phyloP scores from a whole-genome alignment of 2,329 filamentous ascomycete genomes.

The Sclerotinia minor region DNA sequence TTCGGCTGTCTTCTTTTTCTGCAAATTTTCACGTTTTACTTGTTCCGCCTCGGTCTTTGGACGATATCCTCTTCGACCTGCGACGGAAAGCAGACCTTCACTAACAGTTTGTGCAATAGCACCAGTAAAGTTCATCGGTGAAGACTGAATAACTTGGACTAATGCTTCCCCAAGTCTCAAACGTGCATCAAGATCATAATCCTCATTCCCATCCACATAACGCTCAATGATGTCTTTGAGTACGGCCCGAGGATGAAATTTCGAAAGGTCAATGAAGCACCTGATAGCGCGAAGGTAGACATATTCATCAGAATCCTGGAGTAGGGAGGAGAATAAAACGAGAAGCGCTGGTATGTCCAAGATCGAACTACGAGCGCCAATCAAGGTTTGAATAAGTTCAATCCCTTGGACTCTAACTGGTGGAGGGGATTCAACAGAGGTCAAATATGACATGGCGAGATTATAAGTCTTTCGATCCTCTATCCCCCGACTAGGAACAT shows the following conservation, averaged over 20 bases:
- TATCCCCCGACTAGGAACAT: slow-evolving; percentile 48
- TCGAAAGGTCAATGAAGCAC: slow-evolving; percentile 59
- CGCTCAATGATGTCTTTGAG: slow-evolving; percentile 63
- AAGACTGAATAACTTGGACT: slow-evolving; percentile 61
- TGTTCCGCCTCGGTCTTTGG: slow-evolving; percentile 60
- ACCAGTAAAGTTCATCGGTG: slow-evolving; percentile 57
- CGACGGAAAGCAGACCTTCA: slow-evolving; percentile 62
- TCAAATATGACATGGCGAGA: slow-evolving; percentile 65
- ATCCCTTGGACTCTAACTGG: slow-evolving; percentile 68
- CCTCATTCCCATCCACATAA: slow-evolving; percentile 65
- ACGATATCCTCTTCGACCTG: slow-evolving; percentile 62
- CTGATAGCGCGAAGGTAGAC: slow-evolving; percentile 69
- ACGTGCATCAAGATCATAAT: slow-evolving; percentile 59
- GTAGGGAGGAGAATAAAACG: slow-evolving; percentile 62
- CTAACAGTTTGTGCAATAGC: slow-evolving; percentile 53
- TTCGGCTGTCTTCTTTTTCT: slow-evolving; percentile 51
- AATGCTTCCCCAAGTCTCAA: slow-evolving; percentile 69
- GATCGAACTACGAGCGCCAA: slow-evolving; percentile 55
- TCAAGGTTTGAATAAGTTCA: slow-evolving; percentile 58
- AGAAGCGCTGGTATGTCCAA: slow-evolving; percentile 67
- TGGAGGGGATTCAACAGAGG: slow-evolving; percentile 59
- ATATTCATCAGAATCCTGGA: slow-evolving; percentile 69
- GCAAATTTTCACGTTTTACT: slow-evolving; percentile 50
- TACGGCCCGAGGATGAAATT: slow-evolving; percentile 62
- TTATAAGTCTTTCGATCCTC: slow-evolving; percentile 64